These are phyloP conservation scores for Logfia minima DNA, from an alignment of 129 eudicot genomes.

Conservation along the genomic window DNA sequence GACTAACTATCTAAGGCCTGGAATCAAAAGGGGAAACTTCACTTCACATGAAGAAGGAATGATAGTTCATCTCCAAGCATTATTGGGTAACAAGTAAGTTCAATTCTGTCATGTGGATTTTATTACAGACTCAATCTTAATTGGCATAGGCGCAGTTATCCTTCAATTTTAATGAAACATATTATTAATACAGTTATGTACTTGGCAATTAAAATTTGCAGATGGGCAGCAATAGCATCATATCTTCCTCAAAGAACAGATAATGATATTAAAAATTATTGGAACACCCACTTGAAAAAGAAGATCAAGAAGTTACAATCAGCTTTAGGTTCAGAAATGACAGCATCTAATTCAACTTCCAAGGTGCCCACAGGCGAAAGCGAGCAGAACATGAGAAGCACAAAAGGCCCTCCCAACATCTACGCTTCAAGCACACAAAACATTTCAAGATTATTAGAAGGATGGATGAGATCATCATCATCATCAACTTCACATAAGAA, in stretches of 20 bases:
- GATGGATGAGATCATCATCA: constrained; percentile 75
- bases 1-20: constrained; percentile 90
- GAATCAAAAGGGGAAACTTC: constrained; percentile 87
- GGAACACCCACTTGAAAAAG: constrained; percentile 87
- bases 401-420: constrained; percentile 23
- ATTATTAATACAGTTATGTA: background rate
- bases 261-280: constrained; percentile 78
- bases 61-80: constrained; percentile 86
- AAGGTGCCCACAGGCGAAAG: constrained; percentile 6
- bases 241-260: constrained; percentile 87
- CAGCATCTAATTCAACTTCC: constrained; percentile 28
- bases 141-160: background rate
- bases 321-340: constrained; percentile 36
- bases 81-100: constrained; percentile 84
- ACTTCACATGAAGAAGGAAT: constrained; percentile 94
- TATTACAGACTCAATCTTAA: background rate
- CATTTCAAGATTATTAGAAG: constrained; percentile 66
- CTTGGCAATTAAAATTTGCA: constrained; percentile 26
- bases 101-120: background rate
- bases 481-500: constrained; percentile 24
- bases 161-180: background rate
- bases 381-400: constrained; percentile 15
- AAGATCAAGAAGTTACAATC: constrained; percentile 57
- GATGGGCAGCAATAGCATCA: constrained; percentile 94
- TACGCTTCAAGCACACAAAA: constrained; percentile 77